Conservation (phyloP, 2,329 filamentous ascomycete species). For the Fusarium hainanense region DNA sequence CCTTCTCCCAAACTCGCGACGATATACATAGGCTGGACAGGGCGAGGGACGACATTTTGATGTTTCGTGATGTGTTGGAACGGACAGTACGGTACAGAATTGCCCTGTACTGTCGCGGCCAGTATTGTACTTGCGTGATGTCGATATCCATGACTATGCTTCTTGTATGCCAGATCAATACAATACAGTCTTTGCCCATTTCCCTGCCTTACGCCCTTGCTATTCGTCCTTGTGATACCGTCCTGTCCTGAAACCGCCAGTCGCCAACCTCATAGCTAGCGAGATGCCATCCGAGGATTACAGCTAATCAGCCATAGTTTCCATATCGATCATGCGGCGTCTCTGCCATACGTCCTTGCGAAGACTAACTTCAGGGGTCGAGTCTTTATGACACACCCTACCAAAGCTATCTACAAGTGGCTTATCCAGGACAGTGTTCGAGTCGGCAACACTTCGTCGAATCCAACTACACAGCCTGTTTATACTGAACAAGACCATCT, state of each 20-base stretch:
- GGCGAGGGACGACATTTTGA: constrained; percentile 44
- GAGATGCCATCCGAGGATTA: constrained; percentile 22
- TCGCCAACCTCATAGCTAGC: constrained; percentile 25
- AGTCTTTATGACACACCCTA: constrained; percentile 99
- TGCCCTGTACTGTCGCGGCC: constrained; percentile 11
- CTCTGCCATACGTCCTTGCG: constrained; percentile 94
- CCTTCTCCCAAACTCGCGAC: constrained; percentile 32
- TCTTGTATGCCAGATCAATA: constrained; percentile 54
- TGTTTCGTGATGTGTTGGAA: constrained; percentile 44
- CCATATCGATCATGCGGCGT: constrained; percentile 97
- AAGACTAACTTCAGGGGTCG: constrained; percentile 98
- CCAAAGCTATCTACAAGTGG: constrained; percentile 99
- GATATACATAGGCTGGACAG: constrained; percentile 45
- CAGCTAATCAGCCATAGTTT: constrained; percentile 72
- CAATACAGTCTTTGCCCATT: constrained; percentile 49
- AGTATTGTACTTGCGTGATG: constrained; percentile 42
- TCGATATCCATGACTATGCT: constrained; percentile 42
- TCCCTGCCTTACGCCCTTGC: constrained; percentile 39
- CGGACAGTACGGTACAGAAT: constrained; percentile 17
- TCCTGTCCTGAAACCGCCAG: constrained; percentile 39
- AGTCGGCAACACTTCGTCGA: constrained; percentile 78
- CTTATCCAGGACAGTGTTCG: constrained; percentile 96
- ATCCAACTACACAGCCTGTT: constrained; percentile 75
- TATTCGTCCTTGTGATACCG: constrained; percentile 45
- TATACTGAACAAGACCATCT: constrained; percentile 97